Evolutionary conservation across 2,329 filamentous ascomycete species (phyloP).

Genomic region (Pleurostoma richardsiae): DNA sequence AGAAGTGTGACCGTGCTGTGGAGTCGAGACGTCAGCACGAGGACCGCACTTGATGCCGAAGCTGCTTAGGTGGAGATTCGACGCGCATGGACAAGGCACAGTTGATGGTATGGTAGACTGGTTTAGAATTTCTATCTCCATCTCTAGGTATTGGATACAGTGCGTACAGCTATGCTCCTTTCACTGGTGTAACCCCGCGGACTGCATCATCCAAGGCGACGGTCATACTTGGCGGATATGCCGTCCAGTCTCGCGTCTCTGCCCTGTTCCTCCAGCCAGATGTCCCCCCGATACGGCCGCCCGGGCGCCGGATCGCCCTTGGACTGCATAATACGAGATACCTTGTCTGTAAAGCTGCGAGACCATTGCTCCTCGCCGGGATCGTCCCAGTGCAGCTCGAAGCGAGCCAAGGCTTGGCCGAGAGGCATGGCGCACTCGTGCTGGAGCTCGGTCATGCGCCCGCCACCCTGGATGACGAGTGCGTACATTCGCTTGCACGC

Average conservation of each 20-base stretch:
- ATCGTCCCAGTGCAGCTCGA: constrained; percentile 1
- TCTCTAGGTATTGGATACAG: too few relatives aligned
- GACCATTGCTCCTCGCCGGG: background rate
- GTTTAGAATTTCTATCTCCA: too few relatives aligned
- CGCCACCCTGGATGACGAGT: constrained; percentile 1
- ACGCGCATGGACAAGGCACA: too few relatives aligned
- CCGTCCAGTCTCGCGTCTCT: background rate
- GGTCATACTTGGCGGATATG: background rate
- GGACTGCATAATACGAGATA: background rate
- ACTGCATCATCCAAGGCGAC: background rate
- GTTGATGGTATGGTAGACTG: too few relatives aligned
- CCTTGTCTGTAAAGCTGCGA: background rate
- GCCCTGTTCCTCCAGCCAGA: background rate
- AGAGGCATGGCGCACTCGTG: constrained; percentile 1
- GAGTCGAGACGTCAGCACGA: too few relatives aligned
- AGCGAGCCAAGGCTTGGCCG: background rate
- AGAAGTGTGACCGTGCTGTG: too few relatives aligned
- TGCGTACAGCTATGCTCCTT: too few relatives aligned
- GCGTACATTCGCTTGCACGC: constrained; percentile 1
- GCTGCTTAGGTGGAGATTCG: too few relatives aligned
- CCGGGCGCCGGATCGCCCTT: background rate
- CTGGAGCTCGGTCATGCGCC: constrained; percentile 1
- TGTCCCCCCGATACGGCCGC: background rate
- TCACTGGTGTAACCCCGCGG: too few relatives aligned
- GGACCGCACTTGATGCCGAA: too few relatives aligned